Base-by-base conservation (phyloP, 768 basidiomycete genomes). In the Mycena chlorophos region DNA sequence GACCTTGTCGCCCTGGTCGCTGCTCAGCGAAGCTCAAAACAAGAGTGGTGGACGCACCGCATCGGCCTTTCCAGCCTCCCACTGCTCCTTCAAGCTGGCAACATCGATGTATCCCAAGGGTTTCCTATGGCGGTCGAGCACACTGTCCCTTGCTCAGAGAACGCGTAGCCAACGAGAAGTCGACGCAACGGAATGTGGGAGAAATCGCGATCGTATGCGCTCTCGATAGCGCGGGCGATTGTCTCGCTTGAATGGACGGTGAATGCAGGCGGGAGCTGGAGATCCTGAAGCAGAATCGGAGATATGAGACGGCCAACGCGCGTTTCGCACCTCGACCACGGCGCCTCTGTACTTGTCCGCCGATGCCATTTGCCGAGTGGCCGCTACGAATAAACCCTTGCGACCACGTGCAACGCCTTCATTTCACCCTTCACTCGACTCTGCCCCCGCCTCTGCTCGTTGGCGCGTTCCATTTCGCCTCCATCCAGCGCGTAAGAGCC, bases 191-290 rank as follows among this genome's bases (percentile, higher is more conserved):
- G 94, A 57, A 96, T 87, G 63, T 95, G 87, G 17, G 93, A 93
- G 72, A 95, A 97, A 68, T 97, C 94, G 29, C 93, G 85, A 61
- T 97, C 94, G 63, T 94, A 96, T 0, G 94, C 94, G 23, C 89
- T 80, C 63, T 92, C 91, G 26, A 96, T 83, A 1, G 91, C 94
- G 22, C 81, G 78, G 8, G 82, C 79, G 54, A 95, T 85, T 19
- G 83, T 78, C 65, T 91, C 91, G 55, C 79, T 78, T 12, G 78
- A 73, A 6, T 88, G 87, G 3, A 96, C 77, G 16, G 88, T 83
- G 69, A 95, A 95, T 0, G 94, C 94, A 8, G 94, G 94, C 0
- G 92, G 87, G 1, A 91, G 72, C 77, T 91, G 89, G 4, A 91
- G 77, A 69, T 89, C 88, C 86, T 88, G 60, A n/a, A 49, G 20